A percentile compares a stretch with the other conserved stretches of the same genome.
These are phyloP conservation scores for Ilyonectria sp. DNA, from an alignment of 2,329 filamentous ascomycete genomes.

Conservation along the genomic window DNA sequence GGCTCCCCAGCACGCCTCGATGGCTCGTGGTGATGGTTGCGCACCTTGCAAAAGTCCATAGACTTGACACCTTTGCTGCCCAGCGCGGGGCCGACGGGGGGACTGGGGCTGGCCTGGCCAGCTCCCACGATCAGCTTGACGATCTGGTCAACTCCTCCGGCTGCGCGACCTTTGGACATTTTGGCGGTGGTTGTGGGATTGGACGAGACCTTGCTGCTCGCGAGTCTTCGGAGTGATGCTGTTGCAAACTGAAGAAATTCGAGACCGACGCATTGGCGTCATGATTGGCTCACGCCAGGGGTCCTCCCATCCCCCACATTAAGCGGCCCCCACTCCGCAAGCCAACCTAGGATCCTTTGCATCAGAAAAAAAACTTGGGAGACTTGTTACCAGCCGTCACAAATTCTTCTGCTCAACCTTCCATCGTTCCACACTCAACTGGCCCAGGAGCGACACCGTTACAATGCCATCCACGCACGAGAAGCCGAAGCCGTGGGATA, in stretches of 20 bases:
- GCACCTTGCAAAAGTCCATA: constrained; percentile 99
- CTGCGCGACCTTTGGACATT: constrained; percentile 68
- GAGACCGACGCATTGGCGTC: constrained; percentile 28
- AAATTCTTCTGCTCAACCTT: constrained; percentile 22
- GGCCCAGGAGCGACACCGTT: constrained; percentile 7
- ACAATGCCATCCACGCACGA: constrained; percentile 91
- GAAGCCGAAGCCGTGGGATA: constrained; percentile 94
- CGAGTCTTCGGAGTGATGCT: constrained; percentile 30
- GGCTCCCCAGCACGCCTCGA: not conserved
- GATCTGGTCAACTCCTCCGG: constrained; percentile 74
- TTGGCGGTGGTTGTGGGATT: constrained; percentile 40
- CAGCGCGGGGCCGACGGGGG: constrained; percentile 94
- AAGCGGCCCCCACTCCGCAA: constrained; percentile 36
- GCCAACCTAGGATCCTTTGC: constrained; percentile 22
- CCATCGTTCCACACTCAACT: constrained; percentile 8
- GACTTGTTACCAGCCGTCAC: constrained; percentile 19
- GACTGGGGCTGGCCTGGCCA: constrained; percentile 93
- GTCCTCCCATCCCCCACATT: constrained; percentile 36
- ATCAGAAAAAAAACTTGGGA: constrained; percentile 47
- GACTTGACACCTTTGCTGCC: constrained; percentile 99
- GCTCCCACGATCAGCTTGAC: constrained; percentile 99
- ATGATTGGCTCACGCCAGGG: constrained; percentile 42
- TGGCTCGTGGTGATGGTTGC: constrained; percentile 30
- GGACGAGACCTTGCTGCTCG: constrained; percentile 22
- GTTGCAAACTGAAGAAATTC: constrained; percentile 49